These are phyloP conservation scores for Camellia oleifera DNA, from an alignment of 179 eudicot species.

Conservation along the genomic window DNA sequence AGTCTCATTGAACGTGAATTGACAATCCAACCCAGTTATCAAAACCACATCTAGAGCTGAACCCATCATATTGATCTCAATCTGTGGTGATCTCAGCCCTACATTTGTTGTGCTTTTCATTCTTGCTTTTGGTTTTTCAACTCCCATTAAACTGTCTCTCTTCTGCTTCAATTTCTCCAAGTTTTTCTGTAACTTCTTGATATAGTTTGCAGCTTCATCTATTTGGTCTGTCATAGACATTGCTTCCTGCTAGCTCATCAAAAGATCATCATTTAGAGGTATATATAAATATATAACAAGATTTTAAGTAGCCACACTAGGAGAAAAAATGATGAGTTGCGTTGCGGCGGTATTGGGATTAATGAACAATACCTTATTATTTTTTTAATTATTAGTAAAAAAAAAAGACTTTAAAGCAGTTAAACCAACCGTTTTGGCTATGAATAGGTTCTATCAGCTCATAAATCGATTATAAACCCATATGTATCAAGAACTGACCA, in stretches of 20 bases:
- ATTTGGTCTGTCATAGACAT: constrained; percentile 42
- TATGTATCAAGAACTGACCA: too few relatives aligned
- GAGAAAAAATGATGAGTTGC: too few relatives aligned
- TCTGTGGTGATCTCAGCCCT: constrained; percentile 21
- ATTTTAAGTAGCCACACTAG: too few relatives aligned
- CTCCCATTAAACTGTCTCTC: constrained; percentile 24
- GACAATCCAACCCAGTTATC: constrained; percentile 51
- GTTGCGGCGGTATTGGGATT: too few relatives aligned
- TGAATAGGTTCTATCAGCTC: too few relatives aligned
- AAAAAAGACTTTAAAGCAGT: too few relatives aligned
- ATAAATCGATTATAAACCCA: too few relatives aligned
- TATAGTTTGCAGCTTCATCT: constrained; percentile 51
- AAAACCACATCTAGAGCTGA: constrained; percentile 46
- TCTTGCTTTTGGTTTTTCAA: not conserved
- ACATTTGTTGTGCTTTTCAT: not conserved
- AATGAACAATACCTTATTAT: too few relatives aligned
- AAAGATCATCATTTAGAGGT: not conserved
- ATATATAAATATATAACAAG: too few relatives aligned
- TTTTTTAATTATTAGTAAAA: too few relatives aligned
- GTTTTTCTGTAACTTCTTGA: constrained; percentile 32
- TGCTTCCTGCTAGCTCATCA: constrained; percentile 28
- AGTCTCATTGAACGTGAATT: constrained; percentile 50
- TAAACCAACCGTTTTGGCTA: too few relatives aligned
- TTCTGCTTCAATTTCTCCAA: constrained; percentile 41
- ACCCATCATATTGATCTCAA: constrained; percentile 48